Base-by-base conservation (phyloP, 495 filamentous ascomycete species). In the Aspergillus nanangensis region DNA sequence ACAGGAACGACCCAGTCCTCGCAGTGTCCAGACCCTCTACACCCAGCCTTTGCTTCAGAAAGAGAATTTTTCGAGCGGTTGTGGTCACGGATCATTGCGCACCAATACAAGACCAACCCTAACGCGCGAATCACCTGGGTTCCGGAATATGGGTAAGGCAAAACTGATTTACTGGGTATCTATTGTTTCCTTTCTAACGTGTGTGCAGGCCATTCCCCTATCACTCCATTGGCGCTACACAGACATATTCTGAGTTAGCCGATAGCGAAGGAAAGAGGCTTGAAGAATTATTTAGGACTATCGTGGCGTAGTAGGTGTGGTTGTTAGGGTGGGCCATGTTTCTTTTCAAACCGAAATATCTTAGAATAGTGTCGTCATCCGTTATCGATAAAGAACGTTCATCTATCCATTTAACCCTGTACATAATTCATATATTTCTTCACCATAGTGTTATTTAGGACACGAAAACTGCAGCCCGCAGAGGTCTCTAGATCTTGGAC, bases 1-100 rank as follows among this genome's bases (percentile, higher is more conserved):
- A 64, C 57, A 8, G 61, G 61, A 27, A 64, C 61, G 25, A 61
- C 56, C 3, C 58, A 64, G 27, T 52, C 61, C 3, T 64, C 61
- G 7, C 61, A 64, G 24, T 59, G 55, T 22, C 61, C 61, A 0
- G 55, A 64, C 5, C 61, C 61, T 3, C 37, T 53, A 1, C 55
- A 61, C 37, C 48, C 53, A 1, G 38, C 49, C 18, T 64, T 61
- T 14, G 47, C 50, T 14, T 31, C 53, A 24, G 61, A 64, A 34
- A 45, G 53, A 37, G n/a, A 45, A 4, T 64, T 52, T 18, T 57
- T 64, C 32, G 58, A 64, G 29, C 52, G 47, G 13, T 22, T 54
- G 3, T 64, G 61, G 61, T 48, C 38, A 10, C 40, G 48, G 8
- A 49, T 61, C 22, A 41, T 64, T 13, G 38, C 53, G 27, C 43